Evolutionary conservation across 352 stramenopile species (phyloP), one percentile per base, ranked within the genome.

Genomic region (Globisporangium abappressorium): DNA sequence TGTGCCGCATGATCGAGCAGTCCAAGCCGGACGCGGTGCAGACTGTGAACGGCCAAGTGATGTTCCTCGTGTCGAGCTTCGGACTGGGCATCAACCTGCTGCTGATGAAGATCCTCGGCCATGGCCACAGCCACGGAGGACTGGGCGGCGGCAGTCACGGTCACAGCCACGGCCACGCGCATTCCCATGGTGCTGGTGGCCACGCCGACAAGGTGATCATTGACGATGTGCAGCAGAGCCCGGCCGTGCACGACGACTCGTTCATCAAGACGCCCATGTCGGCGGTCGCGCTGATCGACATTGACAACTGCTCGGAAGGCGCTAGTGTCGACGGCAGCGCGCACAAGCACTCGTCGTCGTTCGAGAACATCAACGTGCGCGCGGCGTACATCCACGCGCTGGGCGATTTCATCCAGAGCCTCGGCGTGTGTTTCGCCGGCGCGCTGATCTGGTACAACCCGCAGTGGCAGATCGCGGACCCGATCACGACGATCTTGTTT

Each of bases 331-430:
- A 68, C 38, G 22, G 63, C n/a, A 41, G 56, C 9, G 56, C 64
- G 20, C 66, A 72, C 53, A 51, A 66, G 55, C 70, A 81, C 58
- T 75, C 77, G 46, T 76, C 80, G 2, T 74, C 77, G 46, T 85
- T 88, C 66, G 78, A 92, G 64, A 98, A 98, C 73, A 90, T 99
- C 53, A 99, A 99, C 68, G 84, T 99, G n/a, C 84, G 92, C n/a
- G 97, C 97, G 22, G 97, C 97, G 5, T 98, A 99, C 77, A 91
- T 99, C 65, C 97, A 99, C 77, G 97, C 98, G 2, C 77, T 99
- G 9, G 97, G 94, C 4, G 98, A 99, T 78, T 93, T 99, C 57
- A 80, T 98, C 38, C 97, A 99, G 82, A 98, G 88, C 65, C 74
- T 99, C 15, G 95, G 95, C n/a, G 97, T 99, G 7, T 94, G 98